Conservation (phyloP, 371 early-diverging fungal species). For the Mortierella polycephala region DNA sequence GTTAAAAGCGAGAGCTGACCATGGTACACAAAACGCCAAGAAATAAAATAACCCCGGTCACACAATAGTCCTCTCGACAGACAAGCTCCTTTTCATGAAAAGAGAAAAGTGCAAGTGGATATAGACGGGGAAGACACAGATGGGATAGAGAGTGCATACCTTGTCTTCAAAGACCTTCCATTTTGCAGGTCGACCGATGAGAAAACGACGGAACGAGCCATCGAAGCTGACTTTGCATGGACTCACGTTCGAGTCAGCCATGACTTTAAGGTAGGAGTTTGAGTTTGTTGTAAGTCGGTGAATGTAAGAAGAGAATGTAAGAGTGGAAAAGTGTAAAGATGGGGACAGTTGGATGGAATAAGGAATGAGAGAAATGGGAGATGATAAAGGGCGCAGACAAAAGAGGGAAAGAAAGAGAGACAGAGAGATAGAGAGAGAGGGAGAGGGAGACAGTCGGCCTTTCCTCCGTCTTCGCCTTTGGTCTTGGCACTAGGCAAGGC, state of each 20-base stretch:
- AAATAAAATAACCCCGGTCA: constrained; percentile 3
- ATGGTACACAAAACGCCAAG: neutral
- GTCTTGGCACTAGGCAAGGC: neutral
- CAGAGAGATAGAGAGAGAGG: neutral
- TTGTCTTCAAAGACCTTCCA: constrained; percentile 47
- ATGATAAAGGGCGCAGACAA: neutral
- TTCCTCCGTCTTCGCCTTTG: neutral
- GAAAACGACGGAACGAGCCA: constrained; percentile 42
- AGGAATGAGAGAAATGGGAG: neutral
- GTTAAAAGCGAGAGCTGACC: neutral
- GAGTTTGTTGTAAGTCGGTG: neutral
- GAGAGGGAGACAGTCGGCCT: neutral
- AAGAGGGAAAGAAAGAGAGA: neutral
- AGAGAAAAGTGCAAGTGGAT: neutral
- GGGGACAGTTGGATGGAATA: neutral
- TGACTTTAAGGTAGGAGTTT: neutral
- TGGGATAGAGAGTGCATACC: constrained; percentile 12
- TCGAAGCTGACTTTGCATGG: constrained; percentile 48
- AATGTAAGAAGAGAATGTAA: neutral
- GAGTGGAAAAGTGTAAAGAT: neutral
- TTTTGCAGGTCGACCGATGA: constrained; percentile 27
- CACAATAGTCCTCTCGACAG: neutral
- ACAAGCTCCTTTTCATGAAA: too few relatives aligned
- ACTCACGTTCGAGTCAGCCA: constrained; percentile 36
- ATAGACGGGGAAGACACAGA: neutral